A percentile compares a stretch with the other conserved stretches of the same genome.
Conservation (phyloP, 2,329 filamentous ascomycete genomes). For the Trichoderma aggressivum region DNA sequence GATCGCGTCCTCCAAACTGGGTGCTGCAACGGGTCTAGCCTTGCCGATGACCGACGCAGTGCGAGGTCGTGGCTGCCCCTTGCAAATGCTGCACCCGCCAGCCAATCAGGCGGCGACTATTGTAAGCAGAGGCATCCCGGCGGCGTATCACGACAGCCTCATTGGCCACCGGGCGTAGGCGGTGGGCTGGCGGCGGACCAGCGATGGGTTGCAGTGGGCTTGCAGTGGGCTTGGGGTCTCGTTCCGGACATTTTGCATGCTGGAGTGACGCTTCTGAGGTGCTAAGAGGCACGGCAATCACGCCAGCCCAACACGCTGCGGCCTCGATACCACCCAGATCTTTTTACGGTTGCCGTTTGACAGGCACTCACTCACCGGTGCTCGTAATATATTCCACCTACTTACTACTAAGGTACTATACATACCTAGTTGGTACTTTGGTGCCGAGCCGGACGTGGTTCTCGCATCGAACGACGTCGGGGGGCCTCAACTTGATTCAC, state of each 20-base stretch:
- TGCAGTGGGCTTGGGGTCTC: background rate
- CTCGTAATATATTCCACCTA: background rate
- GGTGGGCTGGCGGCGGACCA: constrained; percentile 2
- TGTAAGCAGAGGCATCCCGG: constrained; percentile 13
- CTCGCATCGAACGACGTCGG: background rate
- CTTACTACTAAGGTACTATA: too few relatives aligned
- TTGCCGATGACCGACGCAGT: constrained; percentile 23
- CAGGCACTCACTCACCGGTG: background rate
- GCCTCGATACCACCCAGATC: constrained; percentile 4
- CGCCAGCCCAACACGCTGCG: constrained; percentile 1
- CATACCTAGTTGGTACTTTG: too few relatives aligned
- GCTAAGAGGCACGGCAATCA: background rate
- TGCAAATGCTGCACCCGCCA: background rate
- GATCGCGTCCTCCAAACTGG: background rate
- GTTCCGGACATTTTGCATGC: constrained; percentile 14
- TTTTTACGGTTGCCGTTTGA: background rate
- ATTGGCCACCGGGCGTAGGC: background rate
- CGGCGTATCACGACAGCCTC: background rate
- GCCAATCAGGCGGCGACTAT: constrained; percentile 17
- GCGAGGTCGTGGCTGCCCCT: constrained; percentile 19
- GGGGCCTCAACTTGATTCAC: background rate
- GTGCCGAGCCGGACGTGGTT: background rate
- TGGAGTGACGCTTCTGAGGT: constrained; percentile 11
- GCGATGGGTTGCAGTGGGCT: constrained; percentile 10
- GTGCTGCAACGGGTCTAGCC: constrained; percentile 22